phyloP scores from a whole-genome alignment of 2,329 filamentous ascomycete species.

The Cladophialophora immunda region DNA sequence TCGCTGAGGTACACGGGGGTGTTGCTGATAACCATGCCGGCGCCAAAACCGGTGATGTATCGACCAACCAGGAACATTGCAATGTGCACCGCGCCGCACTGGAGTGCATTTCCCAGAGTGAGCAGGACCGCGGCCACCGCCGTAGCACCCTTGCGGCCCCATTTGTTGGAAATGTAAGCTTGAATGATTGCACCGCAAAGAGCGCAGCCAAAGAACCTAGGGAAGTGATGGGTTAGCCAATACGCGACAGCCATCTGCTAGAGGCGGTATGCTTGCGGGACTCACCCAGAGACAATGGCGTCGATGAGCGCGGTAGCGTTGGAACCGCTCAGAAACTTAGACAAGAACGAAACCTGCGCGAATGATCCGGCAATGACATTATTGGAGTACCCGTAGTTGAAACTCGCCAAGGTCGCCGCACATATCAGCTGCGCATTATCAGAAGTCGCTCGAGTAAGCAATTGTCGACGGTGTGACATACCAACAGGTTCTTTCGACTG shows the following conservation, averaged over 20 bases:
- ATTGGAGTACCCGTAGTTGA: conserved; percentile 44
- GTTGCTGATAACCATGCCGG: conserved; percentile 34
- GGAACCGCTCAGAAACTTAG: conserved; percentile 39
- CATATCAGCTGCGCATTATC: conserved; percentile 17
- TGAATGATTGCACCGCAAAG: conserved; percentile 40
- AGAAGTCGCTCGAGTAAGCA: neutral
- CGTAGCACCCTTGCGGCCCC: conserved; percentile 39
- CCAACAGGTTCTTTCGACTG: conserved; percentile 8
- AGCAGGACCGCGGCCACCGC: conserved; percentile 32
- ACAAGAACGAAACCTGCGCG: conserved; percentile 43
- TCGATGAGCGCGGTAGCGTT: conserved; percentile 36
- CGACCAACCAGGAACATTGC: conserved; percentile 33
- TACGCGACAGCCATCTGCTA: too few relatives aligned
- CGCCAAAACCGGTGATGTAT: conserved; percentile 32
- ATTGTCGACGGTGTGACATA: neutral
- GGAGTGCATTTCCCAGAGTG: conserved; percentile 35
- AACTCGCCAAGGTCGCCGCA: conserved; percentile 42
- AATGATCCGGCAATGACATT: conserved; percentile 45
- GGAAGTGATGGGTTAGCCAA: too few relatives aligned
- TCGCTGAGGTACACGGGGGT: conserved; percentile 58
- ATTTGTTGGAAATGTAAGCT: conserved; percentile 39
- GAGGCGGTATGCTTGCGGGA: too few relatives aligned
- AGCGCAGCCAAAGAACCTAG: conserved; percentile 42
- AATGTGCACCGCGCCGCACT: conserved; percentile 35
- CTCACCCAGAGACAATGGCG: conserved; percentile 39